These are phyloP conservation scores for Aspergillus quadricinctus DNA, from an alignment of 2,329 filamentous ascomycete species.

Conservation along the genomic window DNA sequence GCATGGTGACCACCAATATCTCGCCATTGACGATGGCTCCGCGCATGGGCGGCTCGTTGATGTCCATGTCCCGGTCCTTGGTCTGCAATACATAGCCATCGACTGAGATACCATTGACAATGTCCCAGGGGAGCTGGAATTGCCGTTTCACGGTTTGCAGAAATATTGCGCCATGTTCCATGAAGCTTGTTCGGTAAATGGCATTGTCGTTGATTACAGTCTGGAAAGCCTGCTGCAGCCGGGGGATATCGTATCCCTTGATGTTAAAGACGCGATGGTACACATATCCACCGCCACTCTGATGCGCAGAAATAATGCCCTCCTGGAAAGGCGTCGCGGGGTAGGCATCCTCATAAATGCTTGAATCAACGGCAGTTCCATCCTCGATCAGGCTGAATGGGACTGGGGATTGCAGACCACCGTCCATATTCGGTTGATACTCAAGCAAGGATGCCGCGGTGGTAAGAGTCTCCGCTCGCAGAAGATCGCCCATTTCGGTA, in stretches of 20 bases:
- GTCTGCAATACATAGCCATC: conserved; percentile 7
- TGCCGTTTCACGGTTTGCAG: conserved; percentile 10
- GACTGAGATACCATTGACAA: conserved; percentile 4
- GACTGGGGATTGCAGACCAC: background rate
- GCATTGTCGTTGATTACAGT: background rate
- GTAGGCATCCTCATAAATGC: conserved; percentile 4
- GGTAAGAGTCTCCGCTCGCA: conserved; percentile 1
- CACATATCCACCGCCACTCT: conserved; percentile 3
- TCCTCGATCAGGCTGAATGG: background rate
- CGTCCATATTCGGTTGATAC: background rate
- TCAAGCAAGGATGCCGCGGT: background rate
- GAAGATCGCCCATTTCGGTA: conserved; percentile 6
- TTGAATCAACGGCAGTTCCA: background rate
- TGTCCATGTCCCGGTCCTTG: conserved; percentile 4
- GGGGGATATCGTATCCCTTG: background rate
- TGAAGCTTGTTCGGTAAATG: conserved; percentile 11
- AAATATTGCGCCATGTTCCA: conserved; percentile 2
- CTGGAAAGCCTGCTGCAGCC: conserved; percentile 5
- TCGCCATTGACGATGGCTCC: conserved; percentile 8
- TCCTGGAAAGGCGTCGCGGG: conserved; percentile 9
- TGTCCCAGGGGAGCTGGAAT: conserved; percentile 5
- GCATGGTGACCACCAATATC: conserved; percentile 26
- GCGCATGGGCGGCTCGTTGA: conserved; percentile 9
- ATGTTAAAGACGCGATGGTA: conserved; percentile 6
- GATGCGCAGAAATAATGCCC: conserved; percentile 1